Base-by-base conservation (phyloP, 352 stramenopile genomes). In the Globisporangium acanthophoron region DNA sequence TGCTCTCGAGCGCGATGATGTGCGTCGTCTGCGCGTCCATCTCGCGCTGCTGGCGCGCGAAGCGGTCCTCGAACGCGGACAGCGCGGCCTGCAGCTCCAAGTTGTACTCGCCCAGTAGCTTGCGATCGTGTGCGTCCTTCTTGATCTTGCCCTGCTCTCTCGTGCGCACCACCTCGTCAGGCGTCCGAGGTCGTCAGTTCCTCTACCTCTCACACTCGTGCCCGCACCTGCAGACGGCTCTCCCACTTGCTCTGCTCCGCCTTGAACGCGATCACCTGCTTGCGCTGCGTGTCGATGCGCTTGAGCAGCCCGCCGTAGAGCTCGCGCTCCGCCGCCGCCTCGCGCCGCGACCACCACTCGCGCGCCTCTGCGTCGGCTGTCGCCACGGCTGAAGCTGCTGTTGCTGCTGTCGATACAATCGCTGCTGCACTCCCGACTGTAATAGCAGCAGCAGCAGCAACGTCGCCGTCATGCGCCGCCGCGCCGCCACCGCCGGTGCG, bases 191-290 rank as follows among this genome's bases (percentile, higher is more conserved):
- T 39, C 33, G 0, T 0, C 8, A 8, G 2, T 11, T 16, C 12
- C 11, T 15, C 11, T 9, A 9, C 12, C 11, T 7, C 11, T 15
- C 29, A 27, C 9, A 13, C 41, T 6, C 11, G 39, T 3, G 9
- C 13, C n/a, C n/a, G n/a, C 24, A 82, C 73, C 71, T 87, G 78
- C 61, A 93, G 59, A 65, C 88, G 75, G 39, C 89, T 80, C 56
- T 93, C 79, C 80, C 78, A 91, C 54, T 93, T 93, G 76, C 69
- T 82, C 54, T 91, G 80, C 64, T 93, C 78, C 50, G 73, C 75
- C 66, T 91, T 90, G 66, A 91, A 90, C 56, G 84, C 77, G 46
- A 85, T 70, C 18, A 91, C 71, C 65, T 93, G 79, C 49, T 72
- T 71, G 18, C 78, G 73, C 60, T 92, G 84, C 35, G 74, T 73